A percentile compares a stretch with the other conserved stretches of the same genome.
These are phyloP conservation scores for Imleria badia DNA, from an alignment of 768 basidiomycete genomes.

Conservation along the genomic window DNA sequence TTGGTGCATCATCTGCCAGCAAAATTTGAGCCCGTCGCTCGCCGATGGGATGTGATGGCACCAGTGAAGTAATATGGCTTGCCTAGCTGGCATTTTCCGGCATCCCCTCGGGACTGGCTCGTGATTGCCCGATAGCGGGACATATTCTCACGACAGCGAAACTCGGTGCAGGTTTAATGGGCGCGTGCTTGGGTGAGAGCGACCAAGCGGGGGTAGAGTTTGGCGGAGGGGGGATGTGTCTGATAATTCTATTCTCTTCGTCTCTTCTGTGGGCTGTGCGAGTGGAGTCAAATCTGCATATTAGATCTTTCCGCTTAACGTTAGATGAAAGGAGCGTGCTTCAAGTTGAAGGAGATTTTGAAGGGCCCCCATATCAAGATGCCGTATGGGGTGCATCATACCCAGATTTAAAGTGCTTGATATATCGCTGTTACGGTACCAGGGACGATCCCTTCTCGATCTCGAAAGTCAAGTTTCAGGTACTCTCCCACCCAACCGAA, in stretches of 20 bases:
- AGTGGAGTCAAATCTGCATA: constrained; percentile 33
- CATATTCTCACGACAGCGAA: constrained; percentile 13
- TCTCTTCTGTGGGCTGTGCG: constrained; percentile 26
- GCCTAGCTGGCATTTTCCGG: constrained; percentile 17
- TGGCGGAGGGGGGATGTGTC: constrained; percentile 2
- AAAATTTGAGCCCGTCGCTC: constrained; percentile 12
- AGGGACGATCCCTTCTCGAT: constrained; percentile 40
- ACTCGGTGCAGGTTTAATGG: neutral
- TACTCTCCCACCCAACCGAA: constrained; percentile 32
- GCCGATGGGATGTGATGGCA: constrained; percentile 12
- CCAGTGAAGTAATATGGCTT: constrained; percentile 25
- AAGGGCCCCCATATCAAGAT: constrained; percentile 30
- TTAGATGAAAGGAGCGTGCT: constrained; percentile 37
- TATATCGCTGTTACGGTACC: constrained; percentile 35
- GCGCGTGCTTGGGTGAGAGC: neutral
- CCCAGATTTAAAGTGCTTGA: constrained; percentile 33
- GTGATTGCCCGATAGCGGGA: constrained; percentile 9
- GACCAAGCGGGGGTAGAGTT: constrained; percentile 14
- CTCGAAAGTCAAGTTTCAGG: constrained; percentile 37
- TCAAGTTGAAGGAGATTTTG: constrained; percentile 24
- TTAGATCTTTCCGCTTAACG: constrained; percentile 36
- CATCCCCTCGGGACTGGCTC: constrained; percentile 18
- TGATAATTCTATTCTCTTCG: constrained; percentile 9
- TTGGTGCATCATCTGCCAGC: constrained; percentile 28
- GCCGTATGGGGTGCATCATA: constrained; percentile 36